Conservation (phyloP, 768 basidiomycete genomes). For the Naganishia onofrii region DNA sequence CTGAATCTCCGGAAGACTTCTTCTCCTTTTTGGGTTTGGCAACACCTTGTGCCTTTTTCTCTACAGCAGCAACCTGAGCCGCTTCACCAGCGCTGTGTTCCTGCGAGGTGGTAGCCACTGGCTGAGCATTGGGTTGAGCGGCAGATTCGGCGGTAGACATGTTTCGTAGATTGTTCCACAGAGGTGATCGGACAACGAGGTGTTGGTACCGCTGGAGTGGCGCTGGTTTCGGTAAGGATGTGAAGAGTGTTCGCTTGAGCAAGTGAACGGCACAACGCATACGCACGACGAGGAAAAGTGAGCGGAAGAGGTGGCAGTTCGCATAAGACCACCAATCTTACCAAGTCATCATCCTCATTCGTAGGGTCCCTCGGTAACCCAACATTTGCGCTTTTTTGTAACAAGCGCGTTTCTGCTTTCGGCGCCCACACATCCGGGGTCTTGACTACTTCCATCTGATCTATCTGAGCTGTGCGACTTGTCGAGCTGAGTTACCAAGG, state of each 20-base stretch:
- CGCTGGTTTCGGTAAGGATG: neutral
- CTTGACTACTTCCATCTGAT: too few relatives aligned
- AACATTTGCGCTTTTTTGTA: conserved; percentile 5
- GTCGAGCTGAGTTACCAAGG: too few relatives aligned
- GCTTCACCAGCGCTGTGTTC: conserved; percentile 11
- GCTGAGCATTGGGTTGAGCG: conserved; percentile 24
- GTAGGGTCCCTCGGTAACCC: too few relatives aligned
- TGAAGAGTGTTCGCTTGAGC: conserved; percentile 2
- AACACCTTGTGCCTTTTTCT: conserved; percentile 12
- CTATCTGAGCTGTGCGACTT: too few relatives aligned
- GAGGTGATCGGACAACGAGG: neutral
- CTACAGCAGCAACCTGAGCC: conserved; percentile 13
- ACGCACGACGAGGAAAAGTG: neutral
- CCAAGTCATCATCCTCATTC: conserved; percentile 1
- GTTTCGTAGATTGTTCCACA: neutral
- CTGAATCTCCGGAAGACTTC: conserved; percentile 26
- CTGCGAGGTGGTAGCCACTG: conserved; percentile 17
- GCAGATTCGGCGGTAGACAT: conserved; percentile 21
- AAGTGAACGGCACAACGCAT: conserved; percentile 3
- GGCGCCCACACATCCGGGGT: neutral
- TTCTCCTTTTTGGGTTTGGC: conserved; percentile 35
- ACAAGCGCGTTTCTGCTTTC: neutral
- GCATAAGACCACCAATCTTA: neutral
- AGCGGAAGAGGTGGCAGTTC: neutral
- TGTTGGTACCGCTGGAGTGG: neutral